Evolutionary conservation across 257 asterid species (phyloP), one percentile per base, ranked within the genome.

Genomic region (Jacaranda mimosifolia): DNA sequence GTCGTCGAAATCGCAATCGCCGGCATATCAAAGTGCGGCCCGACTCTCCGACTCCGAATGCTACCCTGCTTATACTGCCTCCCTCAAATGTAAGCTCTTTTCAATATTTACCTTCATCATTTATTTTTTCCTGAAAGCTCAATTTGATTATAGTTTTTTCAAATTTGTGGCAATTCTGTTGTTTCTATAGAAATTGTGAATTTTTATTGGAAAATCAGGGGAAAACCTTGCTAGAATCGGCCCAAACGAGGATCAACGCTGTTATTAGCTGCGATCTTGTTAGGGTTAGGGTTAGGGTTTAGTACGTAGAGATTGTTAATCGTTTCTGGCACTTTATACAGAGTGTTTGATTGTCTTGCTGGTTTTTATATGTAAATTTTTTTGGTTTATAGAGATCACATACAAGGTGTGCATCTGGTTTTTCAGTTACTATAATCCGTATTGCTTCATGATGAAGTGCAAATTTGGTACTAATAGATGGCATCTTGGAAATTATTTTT

Each of bases 11-110:
- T 70, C 78, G 11, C 96, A 83, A 76, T 62, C 95, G 19, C 75
- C 90, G 77, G 82, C 91, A 9, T 91, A 89, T 74, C 90, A 93
- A 7, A 89, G 97, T 76, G 87, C 96, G 38, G 92, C 97, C 48
- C 87, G 91, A 76, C 72, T 94, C 63, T 60, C 97, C 70, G 97
- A 94, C 80, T 94, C 97, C 18, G 89, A 83, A 6, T 94, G 98
- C 78, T 94, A 87, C 63, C 85, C 92, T 67, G 90, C 92, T 35
- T 94, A 94, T 82, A 75, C 95, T n/a, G 95, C 96, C 79, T 94
- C 99, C 77, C 97, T 94, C 51, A 94, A 92, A 77, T 94, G 98
- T 94, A 87, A 73, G 38, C 36, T 8, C 35, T 43, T 19, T 49
- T 49, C 12, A 6, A 56, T 14, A 18, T 63, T 35, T n/a, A 17